Base-by-base conservation (phyloP, 441 rosid genomes). In the Dalechampia spathulata region DNA sequence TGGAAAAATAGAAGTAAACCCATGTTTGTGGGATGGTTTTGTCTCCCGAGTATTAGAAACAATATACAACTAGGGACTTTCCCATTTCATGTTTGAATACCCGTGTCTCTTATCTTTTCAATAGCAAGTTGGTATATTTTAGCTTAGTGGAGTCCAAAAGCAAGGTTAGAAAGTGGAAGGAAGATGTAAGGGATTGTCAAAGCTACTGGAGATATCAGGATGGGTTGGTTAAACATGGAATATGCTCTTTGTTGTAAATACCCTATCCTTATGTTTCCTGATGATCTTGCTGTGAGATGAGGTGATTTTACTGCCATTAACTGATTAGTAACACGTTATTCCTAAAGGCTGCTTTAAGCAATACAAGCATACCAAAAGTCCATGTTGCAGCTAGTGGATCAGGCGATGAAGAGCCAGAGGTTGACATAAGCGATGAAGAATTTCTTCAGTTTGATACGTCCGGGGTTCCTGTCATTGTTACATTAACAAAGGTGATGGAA, bases 351-450 rank as follows among this genome's bases (percentile, higher is more conserved):
- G 96, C 96, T 47, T 71, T 91, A 72, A 81, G 86, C 77, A 88
- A 86, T 78, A 84, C 95, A 2, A 89, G 81, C 65, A 78, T 91
- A 51, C 98, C 96, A 60, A 83, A 70, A 66, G 90, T 85, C 37
- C 56, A 77, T 12, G 79, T 86, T 27, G 69, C 86, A 60, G 82
- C 79, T 2, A 77, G 72, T 61, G 62, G 72, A 6, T 61, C 79
- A 1, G 65, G 68, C 37, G 90, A 83, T 67, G 95, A 81, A 60
- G 87, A 83, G 68, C 98, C 93, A 3, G 80, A 88, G 72, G 76
- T 91, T 53, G 87, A 86, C 78, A 81, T 86, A 49, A 91, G 95
- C 16, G 98, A 91, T 34, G 93, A 86, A 76, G 95, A 88, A 63
- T 88, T 82, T 76, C 73, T 86, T 55, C 96, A 83, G 59, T 82